Percentiles rank a stretch among this genome's conserved stretches.
phyloP scores from a whole-genome alignment of 345 rosid species.

The Hypericum perforatum region DNA sequence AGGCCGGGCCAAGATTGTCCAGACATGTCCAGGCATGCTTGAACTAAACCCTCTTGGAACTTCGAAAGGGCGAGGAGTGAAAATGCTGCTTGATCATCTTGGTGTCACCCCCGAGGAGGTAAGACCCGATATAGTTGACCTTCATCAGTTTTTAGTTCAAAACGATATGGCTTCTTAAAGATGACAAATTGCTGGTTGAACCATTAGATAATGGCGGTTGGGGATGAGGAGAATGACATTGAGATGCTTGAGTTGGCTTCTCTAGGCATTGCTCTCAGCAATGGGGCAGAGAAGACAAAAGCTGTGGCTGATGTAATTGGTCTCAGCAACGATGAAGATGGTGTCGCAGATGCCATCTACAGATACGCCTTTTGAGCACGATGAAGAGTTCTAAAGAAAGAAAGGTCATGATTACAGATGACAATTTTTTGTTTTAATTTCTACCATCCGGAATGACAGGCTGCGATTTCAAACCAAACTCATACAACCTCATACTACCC shows the following conservation, averaged over 20 bases:
- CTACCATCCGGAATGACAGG: too few relatives aligned
- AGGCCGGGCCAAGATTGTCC: conserved; percentile 56
- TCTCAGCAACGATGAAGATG: conserved; percentile 76
- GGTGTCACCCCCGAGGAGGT: conserved; percentile 68
- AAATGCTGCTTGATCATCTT: conserved; percentile 66
- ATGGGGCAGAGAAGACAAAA: conserved; percentile 83
- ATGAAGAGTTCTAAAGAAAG: neutral
- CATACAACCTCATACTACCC: too few relatives aligned
- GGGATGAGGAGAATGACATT: conserved; percentile 85
- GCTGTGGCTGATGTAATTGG: conserved; percentile 73
- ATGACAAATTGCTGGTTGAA: neutral
- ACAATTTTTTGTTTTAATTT: too few relatives aligned
- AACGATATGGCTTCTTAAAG: neutral
- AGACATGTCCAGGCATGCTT: conserved; percentile 76
- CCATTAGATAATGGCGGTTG: conserved; percentile 80
- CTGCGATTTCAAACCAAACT: too few relatives aligned
- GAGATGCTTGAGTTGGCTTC: conserved; percentile 92
- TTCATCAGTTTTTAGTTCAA: neutral
- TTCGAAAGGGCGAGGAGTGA: conserved; percentile 78
- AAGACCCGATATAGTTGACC: conserved; percentile 1
- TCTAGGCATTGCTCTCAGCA: conserved; percentile 69
- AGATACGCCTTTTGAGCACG: conserved; percentile 57
- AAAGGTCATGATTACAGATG: neutral
- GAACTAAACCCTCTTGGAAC: conserved; percentile 81
- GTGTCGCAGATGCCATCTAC: conserved; percentile 86